Base-by-base conservation (phyloP, 345 rosid genomes). In the Angophora floribunda region DNA sequence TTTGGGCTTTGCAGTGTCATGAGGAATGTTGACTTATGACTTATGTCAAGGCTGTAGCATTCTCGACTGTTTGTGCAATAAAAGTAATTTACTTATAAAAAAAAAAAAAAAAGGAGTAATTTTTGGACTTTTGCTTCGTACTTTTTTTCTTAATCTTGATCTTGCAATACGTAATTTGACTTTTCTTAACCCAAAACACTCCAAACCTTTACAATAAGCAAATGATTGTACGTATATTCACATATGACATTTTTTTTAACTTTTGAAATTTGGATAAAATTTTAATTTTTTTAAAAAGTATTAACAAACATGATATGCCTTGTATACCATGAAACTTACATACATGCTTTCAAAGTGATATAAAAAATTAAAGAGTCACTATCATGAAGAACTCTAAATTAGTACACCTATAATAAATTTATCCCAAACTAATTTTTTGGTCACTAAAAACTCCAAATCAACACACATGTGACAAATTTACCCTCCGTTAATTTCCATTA, bases 401-500 rank as follows among this genome's bases (percentile, higher is more conserved):
- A 5, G 10, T 55, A 55, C 2, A 21, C 12, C 28, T 22, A 55
- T 22, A 55, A 55, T 55, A 55, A 5, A 9, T 8, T 55, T 55
- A 22, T 0, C 61, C 5, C 2, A 55, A 21, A 55, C 7, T 55
- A 55, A 1, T 36, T 36, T 36, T 36, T 2, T 36, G 41, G 41
- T 36, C 41, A 36, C 41, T 36, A 36, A 36, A 36, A 36, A 36
- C 41, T 36, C 5, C 1, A 55, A 21, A 55, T 22, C 22, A 55
- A 1, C 21, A 55, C 61, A 55, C 1, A 21, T 55, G 28, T 55
- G 22, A 55, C 1, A 22, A 55, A 55, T 55, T 55, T 22, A 55
- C 9, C 0, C 3, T 4, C 11, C 2, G 0, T 55, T 21, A 22
- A 11, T 55, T 55, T 55, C 1, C 28, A 21, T 55, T 55, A 55